Percentiles rank a stretch among this genome's conserved stretches.
These are phyloP conservation scores for Sporothrix mexicana DNA, from an alignment of 2,329 filamentous ascomycete species.

Conservation along the genomic window DNA sequence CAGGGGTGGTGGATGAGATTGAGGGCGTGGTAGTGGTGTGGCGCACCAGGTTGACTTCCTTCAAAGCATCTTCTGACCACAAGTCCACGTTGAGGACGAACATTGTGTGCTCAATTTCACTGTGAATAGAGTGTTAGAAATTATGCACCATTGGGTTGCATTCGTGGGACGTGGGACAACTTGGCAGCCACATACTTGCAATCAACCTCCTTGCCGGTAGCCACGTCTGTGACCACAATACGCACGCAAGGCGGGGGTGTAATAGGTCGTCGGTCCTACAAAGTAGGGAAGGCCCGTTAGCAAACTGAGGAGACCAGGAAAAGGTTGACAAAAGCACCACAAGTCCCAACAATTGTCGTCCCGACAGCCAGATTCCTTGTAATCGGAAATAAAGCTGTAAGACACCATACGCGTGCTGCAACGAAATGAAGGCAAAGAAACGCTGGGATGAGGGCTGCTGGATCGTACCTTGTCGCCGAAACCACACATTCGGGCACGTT, in stretches of 20 bases:
- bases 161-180: constrained; percentile 10
- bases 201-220: constrained; percentile 80
- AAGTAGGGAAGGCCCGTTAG: background rate
- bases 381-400: constrained; percentile 17
- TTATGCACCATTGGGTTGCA: background rate
- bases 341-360: background rate
- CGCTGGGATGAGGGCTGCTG: constrained; percentile 26
- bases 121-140: constrained; percentile 43
- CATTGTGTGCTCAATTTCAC: constrained; percentile 62
- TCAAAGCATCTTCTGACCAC: constrained; percentile 68
- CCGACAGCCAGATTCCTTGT: no score
- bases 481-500: constrained; percentile 95
- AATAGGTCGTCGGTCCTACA: constrained; percentile 88
- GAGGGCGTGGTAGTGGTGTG: constrained; percentile 71
- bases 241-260: constrained; percentile 93
- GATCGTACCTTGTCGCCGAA: constrained; percentile 89
- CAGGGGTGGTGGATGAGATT: constrained; percentile 80
- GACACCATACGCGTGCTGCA: background rate
- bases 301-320: background rate
- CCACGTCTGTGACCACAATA: constrained; percentile 76
- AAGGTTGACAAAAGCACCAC: background rate
- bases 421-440: background rate
- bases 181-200: constrained; percentile 66
- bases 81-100: constrained; percentile 70
- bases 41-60: constrained; percentile 71